Conservation (phyloP, 352 stramenopile species). For the Phytopythium aichiense region DNA sequence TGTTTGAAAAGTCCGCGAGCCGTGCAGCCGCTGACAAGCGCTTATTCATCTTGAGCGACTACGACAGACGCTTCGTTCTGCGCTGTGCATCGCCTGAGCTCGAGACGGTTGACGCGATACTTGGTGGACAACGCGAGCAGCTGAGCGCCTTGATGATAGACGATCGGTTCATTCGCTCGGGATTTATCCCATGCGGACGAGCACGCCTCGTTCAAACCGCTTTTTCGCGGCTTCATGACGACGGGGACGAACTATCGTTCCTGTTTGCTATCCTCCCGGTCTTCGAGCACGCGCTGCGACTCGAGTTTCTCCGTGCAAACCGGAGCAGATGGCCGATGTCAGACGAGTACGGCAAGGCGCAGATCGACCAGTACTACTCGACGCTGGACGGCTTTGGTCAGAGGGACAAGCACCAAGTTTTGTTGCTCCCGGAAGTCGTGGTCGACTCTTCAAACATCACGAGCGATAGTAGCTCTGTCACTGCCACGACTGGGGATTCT, state of each 20-base stretch:
- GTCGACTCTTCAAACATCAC: slow-evolving; percentile 6
- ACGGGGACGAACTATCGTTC: slow-evolving; percentile 47
- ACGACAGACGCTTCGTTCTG: slow-evolving; percentile 15
- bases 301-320: slow-evolving; percentile 55
- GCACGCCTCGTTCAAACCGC: slow-evolving; percentile 29
- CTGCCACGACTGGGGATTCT: neutral
- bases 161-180: neutral
- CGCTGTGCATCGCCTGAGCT: neutral
- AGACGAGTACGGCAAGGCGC: slow-evolving; percentile 37
- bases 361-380: slow-evolving; percentile 74
- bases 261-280: slow-evolving; percentile 57
- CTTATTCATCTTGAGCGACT: slow-evolving; percentile 22
- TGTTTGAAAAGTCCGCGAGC: slow-evolving; percentile 6
- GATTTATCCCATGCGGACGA: slow-evolving; percentile 41
- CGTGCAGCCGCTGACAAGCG: slow-evolving; percentile 7
- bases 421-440: slow-evolving; percentile 41
- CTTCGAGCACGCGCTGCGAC: slow-evolving; percentile 57
- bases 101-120: neutral
- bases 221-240: slow-evolving; percentile 16
- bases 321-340: slow-evolving; percentile 19
- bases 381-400: slow-evolving; percentile 78
- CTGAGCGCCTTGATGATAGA: neutral
- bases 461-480: neutral
- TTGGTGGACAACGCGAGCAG: neutral
- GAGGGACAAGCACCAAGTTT: slow-evolving; percentile 69